These are phyloP conservation scores for Dendrobium huoshanense DNA, from an alignment of 106 monocot species.

Conservation along the genomic window DNA sequence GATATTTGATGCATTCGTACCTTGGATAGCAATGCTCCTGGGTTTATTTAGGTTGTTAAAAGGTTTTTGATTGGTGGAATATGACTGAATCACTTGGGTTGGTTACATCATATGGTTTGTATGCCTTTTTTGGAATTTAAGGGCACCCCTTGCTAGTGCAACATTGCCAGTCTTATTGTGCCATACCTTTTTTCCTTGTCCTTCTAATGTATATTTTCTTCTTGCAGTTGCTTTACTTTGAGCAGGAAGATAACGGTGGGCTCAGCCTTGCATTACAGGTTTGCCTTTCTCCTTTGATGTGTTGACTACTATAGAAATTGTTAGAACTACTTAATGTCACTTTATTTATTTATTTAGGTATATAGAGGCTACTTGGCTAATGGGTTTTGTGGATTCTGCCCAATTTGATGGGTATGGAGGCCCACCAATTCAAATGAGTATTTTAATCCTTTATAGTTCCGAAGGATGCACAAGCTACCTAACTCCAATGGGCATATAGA, in stretches of 20 bases:
- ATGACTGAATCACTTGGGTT: no score
- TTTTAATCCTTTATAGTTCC: background rate
- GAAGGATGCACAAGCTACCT: background rate
- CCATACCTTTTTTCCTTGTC: background rate
- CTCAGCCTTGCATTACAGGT: slow-evolving; percentile 96
- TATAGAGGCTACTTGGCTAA: background rate
- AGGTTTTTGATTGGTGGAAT: no score
- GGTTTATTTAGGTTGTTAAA: no score
- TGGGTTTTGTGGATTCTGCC: background rate
- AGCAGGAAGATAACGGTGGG: slow-evolving; percentile 81
- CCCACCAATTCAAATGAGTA: background rate
- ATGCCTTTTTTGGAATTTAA: background rate
- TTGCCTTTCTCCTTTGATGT: slow-evolving; percentile 4
- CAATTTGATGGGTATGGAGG: background rate
- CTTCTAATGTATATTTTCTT: background rate
- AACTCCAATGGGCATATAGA: background rate
- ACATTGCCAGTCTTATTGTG: background rate
- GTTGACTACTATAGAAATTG: background rate
- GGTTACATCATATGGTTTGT: background rate
- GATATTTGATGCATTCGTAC: no score
- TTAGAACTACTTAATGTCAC: background rate
- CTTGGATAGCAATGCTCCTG: no score
- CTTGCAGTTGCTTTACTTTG: slow-evolving; percentile 85
- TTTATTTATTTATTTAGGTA: background rate
- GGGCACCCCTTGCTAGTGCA: background rate